A percentile compares a stretch with the other conserved stretches of the same genome.
Evolutionary conservation across 2,329 filamentous ascomycete genomes (phyloP).

Genomic region (Davidsoniella neocaledoniae): DNA sequence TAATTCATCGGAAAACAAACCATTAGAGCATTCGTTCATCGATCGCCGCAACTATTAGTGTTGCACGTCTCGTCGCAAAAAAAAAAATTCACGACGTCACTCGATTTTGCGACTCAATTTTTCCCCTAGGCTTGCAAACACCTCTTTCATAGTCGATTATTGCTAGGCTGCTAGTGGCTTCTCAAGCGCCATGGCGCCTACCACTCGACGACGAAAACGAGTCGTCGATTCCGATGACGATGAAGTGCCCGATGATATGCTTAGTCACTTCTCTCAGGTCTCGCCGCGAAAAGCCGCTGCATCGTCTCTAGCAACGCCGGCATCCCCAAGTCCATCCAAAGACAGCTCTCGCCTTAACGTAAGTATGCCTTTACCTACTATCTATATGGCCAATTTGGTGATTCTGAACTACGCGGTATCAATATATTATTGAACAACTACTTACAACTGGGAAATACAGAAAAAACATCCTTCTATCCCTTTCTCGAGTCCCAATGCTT

Average conservation of each 20-base stretch:
- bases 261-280: constrained; percentile 33
- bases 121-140: too few species aligned
- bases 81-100: too few species aligned
- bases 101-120: too few species aligned
- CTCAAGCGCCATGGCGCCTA: constrained; percentile 34
- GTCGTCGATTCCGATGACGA: constrained; percentile 33
- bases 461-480: constrained; percentile 17
- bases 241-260: constrained; percentile 28
- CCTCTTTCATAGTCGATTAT: too few species aligned
- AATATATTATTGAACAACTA: background rate
- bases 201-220: constrained; percentile 41
- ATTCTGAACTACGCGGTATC: background rate
- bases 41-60: too few species aligned
- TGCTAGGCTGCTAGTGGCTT: too few species aligned
- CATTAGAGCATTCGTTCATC: too few species aligned
- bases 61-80: too few species aligned
- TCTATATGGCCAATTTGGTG: background rate
- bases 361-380: background rate
- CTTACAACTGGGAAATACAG: background rate
- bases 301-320: constrained; percentile 18
- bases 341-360: constrained; percentile 15
- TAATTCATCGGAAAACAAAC: too few species aligned
- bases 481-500: constrained; percentile 31
- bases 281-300: constrained; percentile 28
- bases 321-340: constrained; percentile 28